Evolutionary conservation across 495 filamentous ascomycete species (phyloP).

Genomic region (Aspergillus conjunctus): DNA sequence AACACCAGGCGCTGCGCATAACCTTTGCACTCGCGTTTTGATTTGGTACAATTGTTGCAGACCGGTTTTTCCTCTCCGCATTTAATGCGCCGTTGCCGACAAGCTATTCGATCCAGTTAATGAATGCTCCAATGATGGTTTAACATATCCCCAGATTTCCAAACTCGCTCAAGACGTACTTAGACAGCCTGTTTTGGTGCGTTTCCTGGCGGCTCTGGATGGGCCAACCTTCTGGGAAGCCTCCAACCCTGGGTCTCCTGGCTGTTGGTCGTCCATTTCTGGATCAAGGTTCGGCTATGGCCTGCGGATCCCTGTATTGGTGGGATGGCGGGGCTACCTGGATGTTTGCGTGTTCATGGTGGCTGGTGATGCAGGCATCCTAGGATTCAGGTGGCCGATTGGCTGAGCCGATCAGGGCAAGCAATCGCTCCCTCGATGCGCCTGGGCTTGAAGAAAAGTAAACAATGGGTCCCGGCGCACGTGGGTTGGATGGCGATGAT

Average conservation of each 20-base stretch:
- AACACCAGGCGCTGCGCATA: conserved; percentile 93
- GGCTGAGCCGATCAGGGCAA: neutral
- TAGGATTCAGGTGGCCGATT: neutral
- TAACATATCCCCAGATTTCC: neutral
- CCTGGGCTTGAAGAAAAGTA: neutral
- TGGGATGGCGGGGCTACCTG: conserved; percentile 3
- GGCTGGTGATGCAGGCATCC: neutral
- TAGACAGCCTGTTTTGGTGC: conserved; percentile 95
- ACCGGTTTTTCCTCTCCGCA: conserved; percentile 93
- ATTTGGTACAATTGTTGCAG: conserved; percentile 92
- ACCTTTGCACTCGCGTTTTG: conserved; percentile 89
- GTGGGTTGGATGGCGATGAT: no score
- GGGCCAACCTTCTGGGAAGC: conserved; percentile 22
- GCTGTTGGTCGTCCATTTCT: conserved; percentile 1
- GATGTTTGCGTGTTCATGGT: conserved; percentile 16
- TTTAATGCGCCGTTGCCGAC: conserved; percentile 93
- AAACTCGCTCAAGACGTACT: conserved; percentile 58
- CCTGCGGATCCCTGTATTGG: conserved; percentile 1
- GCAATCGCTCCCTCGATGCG: neutral
- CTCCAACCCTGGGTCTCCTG: conserved; percentile 4
- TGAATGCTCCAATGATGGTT: neutral
- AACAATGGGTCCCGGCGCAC: no score
- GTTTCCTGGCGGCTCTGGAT: conserved; percentile 54
- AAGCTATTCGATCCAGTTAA: conserved; percentile 57
- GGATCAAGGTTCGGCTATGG: conserved; percentile 6